phyloP scores from a whole-genome alignment of 179 eudicot genomes.

The Silene vulgaris region DNA sequence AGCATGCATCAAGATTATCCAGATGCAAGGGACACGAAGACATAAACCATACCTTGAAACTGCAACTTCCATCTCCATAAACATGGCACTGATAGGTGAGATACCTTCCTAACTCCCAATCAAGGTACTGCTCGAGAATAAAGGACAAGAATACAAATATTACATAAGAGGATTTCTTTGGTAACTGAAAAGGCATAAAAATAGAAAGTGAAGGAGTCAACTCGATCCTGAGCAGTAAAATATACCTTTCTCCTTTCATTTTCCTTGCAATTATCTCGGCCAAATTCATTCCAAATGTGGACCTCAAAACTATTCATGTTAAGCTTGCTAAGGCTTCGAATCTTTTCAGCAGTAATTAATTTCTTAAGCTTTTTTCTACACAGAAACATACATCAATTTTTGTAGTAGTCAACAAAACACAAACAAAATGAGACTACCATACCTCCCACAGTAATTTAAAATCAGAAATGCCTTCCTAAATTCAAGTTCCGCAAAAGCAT shows the following conservation, averaged over 20 bases:
- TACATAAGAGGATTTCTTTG: not conserved
- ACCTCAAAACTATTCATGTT: slow-evolving; percentile 48
- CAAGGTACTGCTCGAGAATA: slow-evolving; percentile 19
- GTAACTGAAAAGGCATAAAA: not conserved
- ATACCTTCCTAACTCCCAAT: slow-evolving; percentile 51
- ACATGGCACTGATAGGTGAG: slow-evolving; percentile 54
- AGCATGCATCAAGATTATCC: slow-evolving; percentile 7
- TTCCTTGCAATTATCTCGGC: slow-evolving; percentile 28
- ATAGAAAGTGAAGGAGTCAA: not conserved
- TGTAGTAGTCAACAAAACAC: not conserved
- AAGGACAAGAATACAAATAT: not conserved
- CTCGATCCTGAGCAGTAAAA: not conserved
- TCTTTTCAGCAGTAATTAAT: slow-evolving; percentile 31
- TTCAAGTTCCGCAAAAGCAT: slow-evolving; percentile 50
- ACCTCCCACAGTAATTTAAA: slow-evolving; percentile 62
- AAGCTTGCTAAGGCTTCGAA: slow-evolving; percentile 28
- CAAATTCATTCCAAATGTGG: slow-evolving; percentile 48
- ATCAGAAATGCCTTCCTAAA: slow-evolving; percentile 62
- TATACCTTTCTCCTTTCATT: slow-evolving; percentile 44
- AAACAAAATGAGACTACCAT: slow-evolving; percentile 14
- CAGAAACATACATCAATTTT: slow-evolving; percentile 10
- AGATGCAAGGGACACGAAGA: not conserved
- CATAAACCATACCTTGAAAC: slow-evolving; percentile 45
- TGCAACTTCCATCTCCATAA: slow-evolving; percentile 38
- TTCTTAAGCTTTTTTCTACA: slow-evolving; percentile 56